Evolutionary conservation across 139 green algal genomes (phyloP).

Genomic region (Chlorella sp.): DNA sequence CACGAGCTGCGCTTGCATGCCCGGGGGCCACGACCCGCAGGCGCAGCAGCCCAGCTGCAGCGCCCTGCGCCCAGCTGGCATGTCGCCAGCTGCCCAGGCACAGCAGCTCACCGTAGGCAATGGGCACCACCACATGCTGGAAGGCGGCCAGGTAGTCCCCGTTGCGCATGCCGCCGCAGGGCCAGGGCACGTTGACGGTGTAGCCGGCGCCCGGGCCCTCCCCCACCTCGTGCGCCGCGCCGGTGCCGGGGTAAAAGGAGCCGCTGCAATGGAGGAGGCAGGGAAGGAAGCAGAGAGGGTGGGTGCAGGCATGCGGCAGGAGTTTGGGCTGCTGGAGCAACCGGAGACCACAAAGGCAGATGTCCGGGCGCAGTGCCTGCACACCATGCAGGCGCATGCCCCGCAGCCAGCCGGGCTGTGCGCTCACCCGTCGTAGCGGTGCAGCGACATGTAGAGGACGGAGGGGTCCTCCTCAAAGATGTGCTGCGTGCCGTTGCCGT

Average conservation of each 20-base stretch:
- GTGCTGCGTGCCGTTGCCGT: conserved; percentile 77
- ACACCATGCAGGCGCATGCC: no score
- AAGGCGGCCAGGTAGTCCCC: conserved; percentile 73
- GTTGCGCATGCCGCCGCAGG: conserved; percentile 57
- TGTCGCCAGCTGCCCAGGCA: no score
- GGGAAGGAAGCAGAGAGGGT: not conserved
- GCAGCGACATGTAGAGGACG: conserved; percentile 76
- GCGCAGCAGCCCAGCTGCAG: not conserved
- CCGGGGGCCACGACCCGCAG: no score
- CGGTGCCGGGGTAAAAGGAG: conserved; percentile 52
- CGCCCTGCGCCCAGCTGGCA: no score
- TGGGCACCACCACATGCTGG: conserved; percentile 76
- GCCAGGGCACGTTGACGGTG: conserved; percentile 82
- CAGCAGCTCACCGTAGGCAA: conserved; percentile 62
- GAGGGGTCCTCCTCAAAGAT: conserved; percentile 72
- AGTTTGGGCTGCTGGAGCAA: no score
- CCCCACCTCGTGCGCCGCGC: conserved; percentile 43
- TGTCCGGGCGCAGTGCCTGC: no score
- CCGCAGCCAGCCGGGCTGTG: no score
- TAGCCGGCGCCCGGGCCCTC: conserved; percentile 50
- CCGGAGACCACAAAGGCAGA: no score
- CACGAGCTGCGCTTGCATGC: no score
- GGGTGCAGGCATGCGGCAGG: not conserved
- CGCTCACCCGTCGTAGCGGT: conserved; percentile 52
- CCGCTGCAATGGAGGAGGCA: not conserved